Base-by-base conservation (phyloP, 1,284 basidiomycete species). In the Phlebopus sp. region DNA sequence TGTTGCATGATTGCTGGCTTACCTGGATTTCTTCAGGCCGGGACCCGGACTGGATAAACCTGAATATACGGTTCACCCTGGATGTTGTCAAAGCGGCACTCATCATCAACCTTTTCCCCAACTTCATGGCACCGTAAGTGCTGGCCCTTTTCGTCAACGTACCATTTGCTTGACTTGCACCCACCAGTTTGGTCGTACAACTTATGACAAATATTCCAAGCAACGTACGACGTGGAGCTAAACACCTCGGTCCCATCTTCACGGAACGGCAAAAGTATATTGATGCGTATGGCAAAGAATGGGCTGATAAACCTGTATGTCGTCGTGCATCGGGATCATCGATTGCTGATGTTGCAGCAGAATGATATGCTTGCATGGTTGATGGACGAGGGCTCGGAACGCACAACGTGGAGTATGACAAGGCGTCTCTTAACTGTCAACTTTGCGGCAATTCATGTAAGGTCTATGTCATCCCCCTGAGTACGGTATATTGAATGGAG, bases 321-420 rank as follows among this genome's bases (percentile, higher is more conserved):
- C 3, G 1, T 21, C 23, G 19, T 15, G 10, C 5, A 17, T 9
- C 18, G 2, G 8, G 4, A 8, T 23, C 10, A 4, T 2, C 35
- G 8, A 36, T 42, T 3, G 38, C 27, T 17, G 6, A 17, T 34
- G 15, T 11, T 21, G 17, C 4, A 5, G 4, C 50, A 76, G 69
- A 69, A 71, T 45, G 72, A 75, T 49, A 46, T 72, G 31, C 53
- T 81, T 10, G 66, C 63, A 35, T 78, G 74, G 75, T 46, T 77
- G 15, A 64, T 78, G 49, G 70, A 77, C n/a, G 55, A 62, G 6
- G 66, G 61, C 4, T 56, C 63, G 7, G 63, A 73, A 38, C 62
- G 53, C 8, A 36, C 59, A 0, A 47, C 64, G 0, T 49, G 58
- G 23, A 59, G 57, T 11, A 49, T 78, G 17, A 64, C 67, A 1